These are phyloP conservation scores for Cordyceps farinosa DNA, from an alignment of 2,329 filamentous ascomycete genomes.

Conservation along the genomic window DNA sequence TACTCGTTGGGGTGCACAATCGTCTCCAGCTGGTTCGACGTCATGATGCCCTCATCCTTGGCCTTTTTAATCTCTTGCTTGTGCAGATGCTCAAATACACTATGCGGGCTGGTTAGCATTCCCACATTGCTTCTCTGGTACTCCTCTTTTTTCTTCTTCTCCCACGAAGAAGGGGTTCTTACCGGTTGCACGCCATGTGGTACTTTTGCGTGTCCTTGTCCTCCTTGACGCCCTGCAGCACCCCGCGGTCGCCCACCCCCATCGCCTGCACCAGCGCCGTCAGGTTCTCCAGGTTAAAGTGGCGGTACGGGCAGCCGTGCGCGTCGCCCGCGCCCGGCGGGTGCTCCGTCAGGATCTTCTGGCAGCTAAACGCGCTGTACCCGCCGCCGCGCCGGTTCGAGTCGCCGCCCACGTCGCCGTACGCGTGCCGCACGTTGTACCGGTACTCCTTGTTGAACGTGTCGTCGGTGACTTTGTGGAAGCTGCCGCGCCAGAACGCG, in stretches of 20 bases:
- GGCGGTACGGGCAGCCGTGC: slow-evolving; percentile 95
- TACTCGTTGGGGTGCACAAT: slow-evolving; percentile 98
- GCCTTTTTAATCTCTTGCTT: slow-evolving; percentile 73
- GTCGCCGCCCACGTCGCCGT: slow-evolving; percentile 94
- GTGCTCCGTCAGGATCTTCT: slow-evolving; percentile 89
- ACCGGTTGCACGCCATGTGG: slow-evolving; percentile 93
- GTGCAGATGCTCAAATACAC: slow-evolving; percentile 85
- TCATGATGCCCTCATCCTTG: slow-evolving; percentile 70
- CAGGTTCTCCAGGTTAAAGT: slow-evolving; percentile 87
- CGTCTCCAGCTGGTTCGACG: slow-evolving; percentile 76
- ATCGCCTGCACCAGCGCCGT: slow-evolving; percentile 69
- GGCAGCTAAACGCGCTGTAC: slow-evolving; percentile 89
- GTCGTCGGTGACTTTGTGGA: slow-evolving; percentile 86
- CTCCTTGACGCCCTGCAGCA: slow-evolving; percentile 77
- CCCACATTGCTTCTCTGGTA: neutral
- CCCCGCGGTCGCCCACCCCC: slow-evolving; percentile 73
- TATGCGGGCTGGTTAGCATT: slow-evolving; percentile 27
- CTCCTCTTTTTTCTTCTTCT: neutral
- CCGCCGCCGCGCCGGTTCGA: slow-evolving; percentile 80
- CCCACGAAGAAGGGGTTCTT: slow-evolving; percentile 27
- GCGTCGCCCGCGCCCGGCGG: slow-evolving; percentile 81
- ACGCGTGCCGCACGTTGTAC: slow-evolving; percentile 93
- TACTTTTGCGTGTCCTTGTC: slow-evolving; percentile 86
- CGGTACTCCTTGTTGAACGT: slow-evolving; percentile 96
- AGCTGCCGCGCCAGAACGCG: slow-evolving; percentile 83